A percentile compares a stretch with the other conserved stretches of the same genome.
These are phyloP conservation scores for Fusarium sp. DNA, from an alignment of 2,329 filamentous ascomycete species.

Conservation along the genomic window DNA sequence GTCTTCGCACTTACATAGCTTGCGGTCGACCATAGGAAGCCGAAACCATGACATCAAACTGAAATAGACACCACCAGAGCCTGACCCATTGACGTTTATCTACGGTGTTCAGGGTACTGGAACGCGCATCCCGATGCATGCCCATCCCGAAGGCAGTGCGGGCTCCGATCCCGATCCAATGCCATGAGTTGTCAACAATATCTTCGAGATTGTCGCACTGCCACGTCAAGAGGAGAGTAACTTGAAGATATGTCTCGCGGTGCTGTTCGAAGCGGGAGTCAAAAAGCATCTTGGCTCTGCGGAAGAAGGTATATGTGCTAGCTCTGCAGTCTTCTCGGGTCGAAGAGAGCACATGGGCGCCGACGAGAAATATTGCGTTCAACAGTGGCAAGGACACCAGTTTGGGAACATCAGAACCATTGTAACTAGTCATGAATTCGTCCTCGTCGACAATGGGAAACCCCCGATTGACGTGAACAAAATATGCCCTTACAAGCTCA, in stretches of 20 bases:
- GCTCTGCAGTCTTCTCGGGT: conserved; percentile 56
- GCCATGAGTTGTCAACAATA: conserved; percentile 64
- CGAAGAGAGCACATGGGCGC: conserved; percentile 61
- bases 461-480: conserved; percentile 62
- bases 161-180: conserved; percentile 65
- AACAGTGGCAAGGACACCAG: conserved; percentile 62
- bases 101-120: conserved; percentile 47
- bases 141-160: conserved; percentile 65
- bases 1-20: conserved; percentile 54
- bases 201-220: conserved; percentile 67
- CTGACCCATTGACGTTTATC: conserved; percentile 54
- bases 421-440: conserved; percentile 63
- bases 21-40: conserved; percentile 63
- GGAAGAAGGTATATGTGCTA: conserved; percentile 62
- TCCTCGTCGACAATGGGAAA: conserved; percentile 66
- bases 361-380: conserved; percentile 64
- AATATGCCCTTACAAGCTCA: conserved; percentile 64
- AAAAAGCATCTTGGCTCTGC: conserved; percentile 65
- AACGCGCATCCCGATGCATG: conserved; percentile 59
- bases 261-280: conserved; percentile 66
- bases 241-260: conserved; percentile 65
- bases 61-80: conserved; percentile 57
- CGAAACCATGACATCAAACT: conserved; percentile 55
- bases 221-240: conserved; percentile 67
- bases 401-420: conserved; percentile 57